These are phyloP conservation scores for Solanum neorickii DNA, from an alignment of 257 asterid genomes.

Conservation along the genomic window DNA sequence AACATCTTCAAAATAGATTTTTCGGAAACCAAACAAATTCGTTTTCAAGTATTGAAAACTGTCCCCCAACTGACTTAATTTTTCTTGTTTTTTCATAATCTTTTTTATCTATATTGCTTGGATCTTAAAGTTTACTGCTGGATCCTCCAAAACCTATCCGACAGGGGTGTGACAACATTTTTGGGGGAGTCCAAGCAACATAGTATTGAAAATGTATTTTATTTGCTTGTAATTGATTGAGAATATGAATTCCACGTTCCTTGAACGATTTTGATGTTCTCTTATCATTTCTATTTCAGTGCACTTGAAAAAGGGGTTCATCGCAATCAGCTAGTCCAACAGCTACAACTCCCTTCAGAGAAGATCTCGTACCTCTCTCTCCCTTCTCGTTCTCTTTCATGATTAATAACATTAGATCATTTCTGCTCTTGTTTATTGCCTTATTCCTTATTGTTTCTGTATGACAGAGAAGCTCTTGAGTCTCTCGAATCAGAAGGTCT, in stretches of 20 bases:
- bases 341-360: slow-evolving; percentile 38
- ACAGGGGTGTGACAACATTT: neutral
- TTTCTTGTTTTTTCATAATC: neutral
- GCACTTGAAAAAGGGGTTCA: slow-evolving; percentile 47
- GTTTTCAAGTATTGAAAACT: neutral
- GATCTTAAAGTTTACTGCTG: neutral
- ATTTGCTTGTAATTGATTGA: neutral
- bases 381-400: neutral
- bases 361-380: slow-evolving; percentile 39
- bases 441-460: neutral
- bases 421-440: neutral
- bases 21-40: neutral
- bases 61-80: neutral
- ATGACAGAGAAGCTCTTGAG: slow-evolving; percentile 53
- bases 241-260: neutral
- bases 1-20: neutral
- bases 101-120: neutral
- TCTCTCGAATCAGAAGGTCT: slow-evolving; percentile 57
- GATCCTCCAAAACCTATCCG: neutral
- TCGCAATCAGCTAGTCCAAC: slow-evolving; percentile 39
- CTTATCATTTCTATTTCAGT: slow-evolving; percentile 31
- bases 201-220: neutral
- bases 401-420: neutral
- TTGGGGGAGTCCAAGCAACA: neutral
- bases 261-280: neutral